Percentiles rank a stretch among this genome's conserved stretches.
phyloP scores from a whole-genome alignment of 2,329 filamentous ascomycete species.

The Sordariomycetes sp. region DNA sequence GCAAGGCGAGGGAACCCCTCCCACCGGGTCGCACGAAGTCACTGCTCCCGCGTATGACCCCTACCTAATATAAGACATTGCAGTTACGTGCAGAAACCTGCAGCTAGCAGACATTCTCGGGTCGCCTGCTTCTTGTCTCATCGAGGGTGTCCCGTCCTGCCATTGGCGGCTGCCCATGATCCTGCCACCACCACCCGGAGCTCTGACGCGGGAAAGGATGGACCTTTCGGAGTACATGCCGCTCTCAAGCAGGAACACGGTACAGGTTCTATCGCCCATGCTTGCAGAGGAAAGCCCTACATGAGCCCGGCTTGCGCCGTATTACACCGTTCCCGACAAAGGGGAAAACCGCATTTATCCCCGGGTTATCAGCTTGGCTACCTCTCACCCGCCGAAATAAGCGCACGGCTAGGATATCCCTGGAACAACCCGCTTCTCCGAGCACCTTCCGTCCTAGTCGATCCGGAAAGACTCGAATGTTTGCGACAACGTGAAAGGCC shows the following conservation, averaged over 20 bases:
- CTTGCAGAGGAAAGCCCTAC: not conserved
- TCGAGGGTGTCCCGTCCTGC: not conserved
- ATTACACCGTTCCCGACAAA: not conserved
- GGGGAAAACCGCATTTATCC: not conserved
- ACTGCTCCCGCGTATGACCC: slow-evolving; percentile 1
- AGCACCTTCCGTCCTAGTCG: not conserved
- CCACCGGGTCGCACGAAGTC: not conserved
- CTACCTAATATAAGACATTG: not conserved
- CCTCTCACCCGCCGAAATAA: not conserved
- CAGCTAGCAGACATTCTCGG: not conserved
- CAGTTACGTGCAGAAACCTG: slow-evolving; percentile 1
- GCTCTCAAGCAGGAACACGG: not conserved
- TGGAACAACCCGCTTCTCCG: not conserved
- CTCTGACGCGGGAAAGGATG: not conserved
- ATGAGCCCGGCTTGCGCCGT: not conserved
- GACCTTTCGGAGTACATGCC: not conserved
- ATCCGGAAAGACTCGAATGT: not conserved
- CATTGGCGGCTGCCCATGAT: not conserved
- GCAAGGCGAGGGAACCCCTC: not conserved
- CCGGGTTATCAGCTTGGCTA: not conserved
- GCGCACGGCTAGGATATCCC: too few species aligned
- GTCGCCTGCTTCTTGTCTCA: not conserved
- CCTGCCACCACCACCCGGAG: not conserved
- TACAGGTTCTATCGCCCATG: not conserved
- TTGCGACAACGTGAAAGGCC: not conserved